Base-by-base conservation (phyloP, 352 stramenopile genomes). In the Pythium dissimile region DNA sequence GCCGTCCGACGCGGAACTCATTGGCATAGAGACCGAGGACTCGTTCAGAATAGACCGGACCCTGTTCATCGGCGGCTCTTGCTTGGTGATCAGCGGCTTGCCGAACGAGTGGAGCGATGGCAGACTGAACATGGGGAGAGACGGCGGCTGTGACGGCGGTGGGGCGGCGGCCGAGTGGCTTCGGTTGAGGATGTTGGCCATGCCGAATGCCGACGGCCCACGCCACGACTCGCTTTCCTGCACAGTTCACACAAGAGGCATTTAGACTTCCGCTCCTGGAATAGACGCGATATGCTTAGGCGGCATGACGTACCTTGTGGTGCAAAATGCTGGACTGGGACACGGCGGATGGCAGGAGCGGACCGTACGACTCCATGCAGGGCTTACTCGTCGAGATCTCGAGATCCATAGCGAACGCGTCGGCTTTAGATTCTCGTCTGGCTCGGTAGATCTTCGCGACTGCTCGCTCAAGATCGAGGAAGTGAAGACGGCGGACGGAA, bases 131-230 rank as follows among this genome's bases (percentile, higher is more conserved):
- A 69, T 82, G 11, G 80, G 76, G 46, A 84, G 72, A 32, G 66
- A 35, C 55, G 38, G 48, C 38, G 47, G 42, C 18, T 47, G 49
- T 18, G 24, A 35, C 11, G 16, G 34, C 8, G 41, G n/a, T 59
- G 64, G 32, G n/a, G 49, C 58, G 18, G 42, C 11, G n/a, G 39
- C 27, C 31, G 42, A 24, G 34, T 50, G 28, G 23, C 52, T 72
- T 38, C 78, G 78, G 54, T 94, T 92, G 44, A 94, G 71, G 48
- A 94, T 84, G 59, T 87, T 89, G 26, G 84, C 84, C 55, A 94
- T 73, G 24, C 81, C 81, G 52, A 94, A 94, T 32, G 77, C 73
- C 12, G 74, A 80, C 8, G 80, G 83, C 27, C 69, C 58, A 35
- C 78, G 69, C 84, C 84, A 94, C 30, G 78, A 71, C 23, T 94